Percentiles rank a stretch among this genome's conserved stretches.
Conservation (phyloP, 495 filamentous ascomycete genomes). For the Tuber umbilicatum region DNA sequence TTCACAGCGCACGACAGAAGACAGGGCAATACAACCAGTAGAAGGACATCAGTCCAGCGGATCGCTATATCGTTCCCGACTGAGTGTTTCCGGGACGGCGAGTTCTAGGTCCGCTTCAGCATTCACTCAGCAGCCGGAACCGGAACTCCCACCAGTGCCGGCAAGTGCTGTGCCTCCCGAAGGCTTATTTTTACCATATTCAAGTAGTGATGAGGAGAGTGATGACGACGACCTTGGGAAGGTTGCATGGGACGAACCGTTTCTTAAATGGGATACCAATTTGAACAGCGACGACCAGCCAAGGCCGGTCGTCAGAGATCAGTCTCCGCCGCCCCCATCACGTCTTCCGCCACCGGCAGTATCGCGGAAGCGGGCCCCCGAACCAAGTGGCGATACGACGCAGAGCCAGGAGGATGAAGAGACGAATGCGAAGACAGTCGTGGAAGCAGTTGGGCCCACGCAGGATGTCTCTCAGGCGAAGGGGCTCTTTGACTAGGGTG, state of each 20-base stretch:
- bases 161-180: slow-evolving; percentile 49
- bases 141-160: slow-evolving; percentile 42
- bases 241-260: slow-evolving; percentile 60
- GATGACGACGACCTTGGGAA: slow-evolving; percentile 64
- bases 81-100: neutral
- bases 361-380: slow-evolving; percentile 14
- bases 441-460: slow-evolving; percentile 46
- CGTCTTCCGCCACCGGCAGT: slow-evolving; percentile 2
- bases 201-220: slow-evolving; percentile 59
- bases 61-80: neutral
- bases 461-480: slow-evolving; percentile 50
- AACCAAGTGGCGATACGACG: slow-evolving; percentile 14
- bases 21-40: neutral
- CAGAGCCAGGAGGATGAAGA: slow-evolving; percentile 33
- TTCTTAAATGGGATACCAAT: slow-evolving; percentile 17
- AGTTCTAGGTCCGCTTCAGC: neutral
- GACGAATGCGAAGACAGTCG: slow-evolving; percentile 20
- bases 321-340: neutral
- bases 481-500: slow-evolving; percentile 6
- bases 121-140: slow-evolving; percentile 24
- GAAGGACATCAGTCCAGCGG: neutral
- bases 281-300: slow-evolving; percentile 13
- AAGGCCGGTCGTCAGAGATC: slow-evolving; percentile 36
- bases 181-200: slow-evolving; percentile 70
- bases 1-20: slow-evolving; percentile 9